These are phyloP conservation scores for Arabidopsis thaliana DNA, from an alignment of 345 rosid species.

Conservation along the genomic window DNA sequence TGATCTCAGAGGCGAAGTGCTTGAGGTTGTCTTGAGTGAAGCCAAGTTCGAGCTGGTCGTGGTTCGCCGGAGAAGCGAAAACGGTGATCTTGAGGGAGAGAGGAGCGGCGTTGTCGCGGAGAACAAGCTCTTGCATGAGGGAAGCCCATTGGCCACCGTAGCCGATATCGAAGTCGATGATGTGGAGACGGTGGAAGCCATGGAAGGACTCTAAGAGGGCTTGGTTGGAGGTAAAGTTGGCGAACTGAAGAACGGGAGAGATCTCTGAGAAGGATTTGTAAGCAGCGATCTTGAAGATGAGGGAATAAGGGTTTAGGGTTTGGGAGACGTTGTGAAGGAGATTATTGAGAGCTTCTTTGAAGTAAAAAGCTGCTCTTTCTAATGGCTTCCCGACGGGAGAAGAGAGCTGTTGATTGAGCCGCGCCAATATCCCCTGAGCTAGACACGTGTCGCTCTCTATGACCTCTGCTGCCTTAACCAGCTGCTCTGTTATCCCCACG, in stretches of 20 bases:
- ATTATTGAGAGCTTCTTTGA: conserved; percentile 80
- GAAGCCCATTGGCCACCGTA: conserved; percentile 98
- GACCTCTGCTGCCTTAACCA: conserved; percentile 81
- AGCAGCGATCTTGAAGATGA: conserved; percentile 88
- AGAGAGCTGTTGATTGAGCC: conserved; percentile 99
- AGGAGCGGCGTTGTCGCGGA: conserved; percentile 57
- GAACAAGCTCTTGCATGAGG: conserved; percentile 86
- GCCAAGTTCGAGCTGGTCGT: conserved; percentile 66
- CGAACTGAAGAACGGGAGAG: conserved; percentile 84
- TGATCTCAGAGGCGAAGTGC: conserved; percentile 72
- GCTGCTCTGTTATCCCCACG: conserved; percentile 60
- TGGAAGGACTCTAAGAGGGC: conserved; percentile 79
- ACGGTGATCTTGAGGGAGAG: conserved; percentile 71
- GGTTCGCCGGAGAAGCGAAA: conserved; percentile 59
- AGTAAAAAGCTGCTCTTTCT: conserved; percentile 78
- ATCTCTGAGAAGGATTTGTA: conserved; percentile 89
- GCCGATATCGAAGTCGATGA: conserved; percentile 84
- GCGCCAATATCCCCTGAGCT: conserved; percentile 99
- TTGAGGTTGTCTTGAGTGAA: conserved; percentile 78
- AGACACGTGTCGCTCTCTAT: conserved; percentile 69
- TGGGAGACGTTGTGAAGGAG: conserved; percentile 51
- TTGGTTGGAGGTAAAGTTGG: conserved; percentile 91
- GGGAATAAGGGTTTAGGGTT: conserved; percentile 46
- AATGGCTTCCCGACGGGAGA: conserved; percentile 83
- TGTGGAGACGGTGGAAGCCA: conserved; percentile 68